phyloP scores from a whole-genome alignment of 208 protist species.

The Naegleria fowleri region DNA sequence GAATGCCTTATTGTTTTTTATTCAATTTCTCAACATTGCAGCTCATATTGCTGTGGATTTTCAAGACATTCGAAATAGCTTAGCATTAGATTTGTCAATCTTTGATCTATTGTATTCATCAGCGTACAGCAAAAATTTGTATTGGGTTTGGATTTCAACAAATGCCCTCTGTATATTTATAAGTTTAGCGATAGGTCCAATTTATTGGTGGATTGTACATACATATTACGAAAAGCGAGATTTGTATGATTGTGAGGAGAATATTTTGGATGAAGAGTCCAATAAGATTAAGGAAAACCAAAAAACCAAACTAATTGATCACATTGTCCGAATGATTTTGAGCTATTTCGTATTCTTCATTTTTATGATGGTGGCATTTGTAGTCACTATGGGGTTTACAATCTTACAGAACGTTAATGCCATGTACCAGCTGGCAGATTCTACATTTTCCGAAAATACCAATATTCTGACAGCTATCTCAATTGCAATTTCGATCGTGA shows the following conservation, averaged over 20 bases:
- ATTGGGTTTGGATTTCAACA: background rate
- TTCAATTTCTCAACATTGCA: background rate
- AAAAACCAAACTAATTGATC: background rate
- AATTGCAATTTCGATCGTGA: background rate
- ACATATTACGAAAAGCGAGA: background rate
- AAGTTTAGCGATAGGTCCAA: background rate
- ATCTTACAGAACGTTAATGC: background rate
- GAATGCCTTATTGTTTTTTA: background rate
- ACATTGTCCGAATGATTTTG: background rate
- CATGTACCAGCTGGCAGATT: background rate
- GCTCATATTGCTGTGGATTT: background rate
- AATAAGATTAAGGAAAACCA: background rate
- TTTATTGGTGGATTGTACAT: background rate
- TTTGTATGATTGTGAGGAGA: background rate
- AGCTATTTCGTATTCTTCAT: background rate
- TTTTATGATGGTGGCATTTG: background rate
- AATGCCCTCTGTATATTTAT: background rate
- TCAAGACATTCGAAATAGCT: background rate
- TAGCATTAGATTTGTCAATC: background rate
- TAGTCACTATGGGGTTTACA: background rate
- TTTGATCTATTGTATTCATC: background rate
- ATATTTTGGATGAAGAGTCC: background rate
- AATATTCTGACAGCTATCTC: background rate
- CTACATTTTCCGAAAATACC: background rate
- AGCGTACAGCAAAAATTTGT: background rate